A percentile compares a stretch with the other conserved stretches of the same genome.
Conservation (phyloP, 257 asterid genomes). For the Plantago major region DNA sequence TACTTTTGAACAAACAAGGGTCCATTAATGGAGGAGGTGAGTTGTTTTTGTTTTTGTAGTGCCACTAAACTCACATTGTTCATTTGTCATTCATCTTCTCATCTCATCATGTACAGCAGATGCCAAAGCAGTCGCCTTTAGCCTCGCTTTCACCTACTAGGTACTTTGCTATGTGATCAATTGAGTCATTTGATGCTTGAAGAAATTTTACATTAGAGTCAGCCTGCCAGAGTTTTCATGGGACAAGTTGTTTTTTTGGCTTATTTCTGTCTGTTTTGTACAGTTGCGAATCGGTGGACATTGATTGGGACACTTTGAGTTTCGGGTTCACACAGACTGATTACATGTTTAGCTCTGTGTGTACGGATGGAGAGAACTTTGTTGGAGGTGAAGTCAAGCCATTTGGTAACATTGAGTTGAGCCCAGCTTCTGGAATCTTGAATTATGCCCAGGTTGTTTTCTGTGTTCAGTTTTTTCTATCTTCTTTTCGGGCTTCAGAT, state of each 20-base stretch:
- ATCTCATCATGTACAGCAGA: too few species aligned
- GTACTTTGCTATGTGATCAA: too few species aligned
- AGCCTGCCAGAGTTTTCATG: too few species aligned
- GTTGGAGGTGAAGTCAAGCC: constrained; percentile 62
- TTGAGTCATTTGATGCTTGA: too few species aligned
- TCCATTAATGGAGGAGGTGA: too few species aligned
- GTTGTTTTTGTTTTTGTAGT: too few species aligned
- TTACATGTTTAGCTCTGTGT: constrained; percentile 80
- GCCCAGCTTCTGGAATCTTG: constrained; percentile 81
- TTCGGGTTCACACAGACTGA: constrained; percentile 68
- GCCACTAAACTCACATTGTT: too few species aligned
- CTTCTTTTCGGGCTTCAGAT: background rate
- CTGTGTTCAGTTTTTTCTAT: background rate
- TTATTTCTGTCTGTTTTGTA: constrained; percentile 16
- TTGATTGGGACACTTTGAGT: constrained; percentile 92
- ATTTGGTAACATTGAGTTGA: constrained; percentile 90
- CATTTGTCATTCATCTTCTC: too few species aligned
- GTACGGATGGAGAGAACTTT: constrained; percentile 63
- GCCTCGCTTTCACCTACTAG: too few species aligned
- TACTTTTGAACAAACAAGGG: too few species aligned
- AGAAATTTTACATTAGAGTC: too few species aligned
- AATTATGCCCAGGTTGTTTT: constrained; percentile 86
- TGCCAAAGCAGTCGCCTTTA: too few species aligned
- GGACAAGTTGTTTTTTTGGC: background rate
- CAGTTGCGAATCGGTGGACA: constrained; percentile 59